Percentiles rank a stretch among this genome's conserved stretches.
Evolutionary conservation across 192 early-diverging fungal genomes (phyloP).

Genomic region (Jimgerdemannia flammicorona): DNA sequence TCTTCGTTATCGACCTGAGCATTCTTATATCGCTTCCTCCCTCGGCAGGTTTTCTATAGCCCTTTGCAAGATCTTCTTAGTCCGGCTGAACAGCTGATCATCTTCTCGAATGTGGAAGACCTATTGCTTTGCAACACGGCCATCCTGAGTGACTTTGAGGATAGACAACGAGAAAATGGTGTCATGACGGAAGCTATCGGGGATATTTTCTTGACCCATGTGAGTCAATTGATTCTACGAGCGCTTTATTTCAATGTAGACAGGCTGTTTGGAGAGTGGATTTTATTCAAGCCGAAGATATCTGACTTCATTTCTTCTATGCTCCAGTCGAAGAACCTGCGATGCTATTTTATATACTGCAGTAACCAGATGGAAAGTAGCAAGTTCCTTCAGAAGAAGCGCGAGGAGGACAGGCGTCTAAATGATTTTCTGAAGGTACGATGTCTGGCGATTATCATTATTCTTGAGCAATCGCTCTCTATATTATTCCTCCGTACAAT

Average conservation of each 20-base stretch:
- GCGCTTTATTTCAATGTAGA: no score
- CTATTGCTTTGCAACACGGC: conserved; percentile 62
- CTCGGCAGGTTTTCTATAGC: conserved; percentile 53
- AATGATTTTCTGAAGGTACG: conserved; percentile 62
- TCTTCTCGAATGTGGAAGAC: conserved; percentile 84
- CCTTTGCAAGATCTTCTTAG: conserved; percentile 52
- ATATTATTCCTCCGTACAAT: no score
- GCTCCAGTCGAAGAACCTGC: conserved; percentile 49
- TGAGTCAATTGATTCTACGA: no score
- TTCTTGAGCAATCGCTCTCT: no score
- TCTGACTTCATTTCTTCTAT: not conserved
- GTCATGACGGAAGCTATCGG: conserved; percentile 64
- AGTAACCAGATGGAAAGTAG: conserved; percentile 59
- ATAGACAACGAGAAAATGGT: conserved; percentile 46
- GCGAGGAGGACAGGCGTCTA: conserved; percentile 46
- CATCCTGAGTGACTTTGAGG: conserved; percentile 65
- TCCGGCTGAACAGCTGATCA: conserved; percentile 53
- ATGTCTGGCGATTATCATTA: conserved; percentile 9
- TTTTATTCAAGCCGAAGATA: no score
- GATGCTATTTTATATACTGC: conserved; percentile 63
- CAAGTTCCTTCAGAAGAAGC: conserved; percentile 53
- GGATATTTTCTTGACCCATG: conserved; percentile 66
- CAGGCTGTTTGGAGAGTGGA: no score
- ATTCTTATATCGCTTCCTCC: no score
- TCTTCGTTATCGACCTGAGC: no score